Conservation (phyloP, 2,329 filamentous ascomycete species). For the Daldinia eschscholtzii region DNA sequence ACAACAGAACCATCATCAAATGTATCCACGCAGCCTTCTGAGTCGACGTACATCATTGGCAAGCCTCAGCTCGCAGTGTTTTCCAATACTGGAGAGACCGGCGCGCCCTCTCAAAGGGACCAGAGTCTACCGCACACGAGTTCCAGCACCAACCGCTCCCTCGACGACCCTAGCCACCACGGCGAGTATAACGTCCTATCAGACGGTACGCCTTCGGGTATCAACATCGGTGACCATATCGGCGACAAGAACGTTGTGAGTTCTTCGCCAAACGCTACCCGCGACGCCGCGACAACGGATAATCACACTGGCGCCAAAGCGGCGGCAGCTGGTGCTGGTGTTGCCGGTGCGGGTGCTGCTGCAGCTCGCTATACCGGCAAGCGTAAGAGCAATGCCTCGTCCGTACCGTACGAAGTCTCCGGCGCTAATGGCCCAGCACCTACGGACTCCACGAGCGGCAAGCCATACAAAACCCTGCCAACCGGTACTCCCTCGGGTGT, state of each 20-base stretch:
- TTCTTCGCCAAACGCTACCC: conserved; percentile 1
- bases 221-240: conserved; percentile 18
- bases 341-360: conserved; percentile 16
- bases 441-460: neutral
- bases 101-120: neutral
- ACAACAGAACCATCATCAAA: conserved; percentile 1
- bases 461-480: conserved; percentile 1
- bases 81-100: neutral
- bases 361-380: conserved; percentile 17
- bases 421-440: neutral
- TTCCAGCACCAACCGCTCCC: neutral
- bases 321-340: conserved; percentile 22
- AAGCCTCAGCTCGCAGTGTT: conserved; percentile 12
- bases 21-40: neutral
- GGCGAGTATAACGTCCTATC: conserved; percentile 43
- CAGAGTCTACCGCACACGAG: neutral
- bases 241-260: neutral
- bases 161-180: conserved; percentile 12
- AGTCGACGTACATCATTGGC: conserved; percentile 14
- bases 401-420: neutral
- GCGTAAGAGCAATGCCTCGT: conserved; percentile 7
- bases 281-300: conserved; percentile 1
- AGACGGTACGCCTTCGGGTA: conserved; percentile 47
- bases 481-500: conserved; percentile 19
- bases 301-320: conserved; percentile 25